Evolutionary conservation across 2,329 filamentous ascomycete species (phyloP), one percentile per base, ranked within the genome.

Genomic region (Huntiella moniliformis): DNA sequence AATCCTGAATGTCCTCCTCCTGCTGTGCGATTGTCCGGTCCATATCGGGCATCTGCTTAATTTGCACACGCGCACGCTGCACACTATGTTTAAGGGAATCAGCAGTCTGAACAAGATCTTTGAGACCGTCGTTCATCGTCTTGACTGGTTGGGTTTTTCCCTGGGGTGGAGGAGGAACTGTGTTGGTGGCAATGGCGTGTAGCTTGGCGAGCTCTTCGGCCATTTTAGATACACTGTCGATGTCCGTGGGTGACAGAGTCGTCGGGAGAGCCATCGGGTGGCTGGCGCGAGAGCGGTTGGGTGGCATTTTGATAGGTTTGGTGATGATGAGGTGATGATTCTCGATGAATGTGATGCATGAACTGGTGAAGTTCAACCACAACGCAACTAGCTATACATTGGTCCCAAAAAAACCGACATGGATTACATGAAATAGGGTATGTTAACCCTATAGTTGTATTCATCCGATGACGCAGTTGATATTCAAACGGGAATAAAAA

Each of bases 71-170:
- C 42, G 87, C 86, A 53, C 79, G 79, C 59, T 86, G 80, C 49
- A 96, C 73, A 61, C 84, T 83, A 61, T 87, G 78, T 61, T 84
- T 87, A 54, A 95, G 68, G 33, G 73, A 71, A 56, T 85, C 82
- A 1, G 83, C 82, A 33, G 83, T 84, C 2, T 77, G 73, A 2
- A 81, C 76, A 12, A 96, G 73, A 54, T 93, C 81, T 59, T 93
- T 92, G 51, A 71, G 66, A 12, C 61, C 65, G 6, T 35, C 40
- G 18, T 37, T 41, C 36, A 39, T 32, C 6, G 38, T 35, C 11
- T 41, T 36, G 18, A 44, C 7, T 28, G 22, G 7, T 8, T 28
- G 7, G 7, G 7, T 28, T 28, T 28, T 8, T 28, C 22, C 22
- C 22, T 28, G 22, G 22, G 13, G 7, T 33, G 31, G 31, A 42